A percentile compares a stretch with the other conserved stretches of the same genome.
Evolutionary conservation across 2,329 filamentous ascomycete genomes (phyloP).

Genomic region (Phialemoniopsis sp.): DNA sequence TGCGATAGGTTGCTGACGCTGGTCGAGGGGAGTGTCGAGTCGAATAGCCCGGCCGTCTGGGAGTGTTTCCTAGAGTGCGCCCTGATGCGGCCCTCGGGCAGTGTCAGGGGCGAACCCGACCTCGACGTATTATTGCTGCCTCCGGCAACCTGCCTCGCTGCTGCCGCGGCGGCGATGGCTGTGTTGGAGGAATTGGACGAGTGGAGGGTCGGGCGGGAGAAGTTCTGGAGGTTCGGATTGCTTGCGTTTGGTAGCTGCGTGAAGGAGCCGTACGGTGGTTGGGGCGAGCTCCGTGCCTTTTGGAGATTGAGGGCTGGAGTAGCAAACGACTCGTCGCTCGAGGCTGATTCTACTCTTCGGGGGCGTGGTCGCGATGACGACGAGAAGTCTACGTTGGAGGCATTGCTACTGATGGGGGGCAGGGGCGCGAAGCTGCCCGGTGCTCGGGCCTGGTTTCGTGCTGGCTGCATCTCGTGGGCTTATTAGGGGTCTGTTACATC

Average conservation of each 20-base stretch:
- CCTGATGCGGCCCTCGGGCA: constrained; percentile 27
- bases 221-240: constrained; percentile 48
- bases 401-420: constrained; percentile 21
- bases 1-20: constrained; percentile 51
- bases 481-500: constrained; percentile 34
- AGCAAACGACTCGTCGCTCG: constrained; percentile 35
- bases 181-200: constrained; percentile 19
- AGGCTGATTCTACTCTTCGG: constrained; percentile 39
- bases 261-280: constrained; percentile 35
- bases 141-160: constrained; percentile 10
- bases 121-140: constrained; percentile 16
- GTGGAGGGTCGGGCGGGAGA: constrained; percentile 47
- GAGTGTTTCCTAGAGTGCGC: constrained; percentile 62
- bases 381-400: neutral
- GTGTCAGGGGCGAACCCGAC: constrained; percentile 37
- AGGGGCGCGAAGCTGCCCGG: constrained; percentile 55
- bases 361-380: constrained; percentile 27
- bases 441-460: constrained; percentile 40
- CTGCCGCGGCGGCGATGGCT: constrained; percentile 15
- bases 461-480: constrained; percentile 39
- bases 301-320: constrained; percentile 34
- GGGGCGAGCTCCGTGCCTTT: constrained; percentile 38
- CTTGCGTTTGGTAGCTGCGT: constrained; percentile 42
- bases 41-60: constrained; percentile 72
- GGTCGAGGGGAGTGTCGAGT: constrained; percentile 65